A percentile compares a stretch with the other conserved stretches of the same genome.
phyloP scores from a whole-genome alignment of 2,329 filamentous ascomycete genomes.

The Diaporthe citriasiana region DNA sequence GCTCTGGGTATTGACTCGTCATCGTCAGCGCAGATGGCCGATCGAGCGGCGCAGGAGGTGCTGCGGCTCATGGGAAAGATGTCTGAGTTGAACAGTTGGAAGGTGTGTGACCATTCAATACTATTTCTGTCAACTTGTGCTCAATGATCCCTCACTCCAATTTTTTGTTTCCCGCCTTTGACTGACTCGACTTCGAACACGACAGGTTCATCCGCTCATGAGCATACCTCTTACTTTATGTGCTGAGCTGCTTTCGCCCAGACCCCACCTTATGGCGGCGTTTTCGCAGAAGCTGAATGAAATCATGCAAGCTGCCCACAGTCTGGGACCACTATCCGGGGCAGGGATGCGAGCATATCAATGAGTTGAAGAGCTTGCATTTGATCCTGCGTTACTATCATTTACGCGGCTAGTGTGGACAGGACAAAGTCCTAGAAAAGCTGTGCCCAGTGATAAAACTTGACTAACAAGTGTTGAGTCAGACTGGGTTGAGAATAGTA shows the following conservation, averaged over 20 bases:
- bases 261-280: not conserved
- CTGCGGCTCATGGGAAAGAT: constrained; percentile 3
- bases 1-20: not conserved
- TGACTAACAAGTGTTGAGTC: not conserved
- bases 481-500: not conserved
- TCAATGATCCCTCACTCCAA: not conserved
- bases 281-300: constrained; percentile 4
- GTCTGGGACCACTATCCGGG: not conserved
- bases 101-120: not conserved
- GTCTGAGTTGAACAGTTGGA: constrained; percentile 27
- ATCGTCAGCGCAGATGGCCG: not conserved
- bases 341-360: constrained; percentile 5
- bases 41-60: not conserved
- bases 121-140: too few species aligned
- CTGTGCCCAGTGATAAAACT: not conserved
- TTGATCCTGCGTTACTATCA: rapidly evolving
- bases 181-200: not conserved
- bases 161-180: not conserved
- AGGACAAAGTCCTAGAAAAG: not conserved
- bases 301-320: constrained; percentile 12
- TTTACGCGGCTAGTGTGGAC: too few species aligned
- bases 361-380: not conserved
- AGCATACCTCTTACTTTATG: not conserved
- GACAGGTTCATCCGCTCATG: constrained; percentile 26
- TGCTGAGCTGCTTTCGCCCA: constrained; percentile 8